Evolutionary conservation across 2,329 filamentous ascomycete species (phyloP), one percentile per base, ranked within the genome.

Genomic region (Colletotrichum sp.): DNA sequence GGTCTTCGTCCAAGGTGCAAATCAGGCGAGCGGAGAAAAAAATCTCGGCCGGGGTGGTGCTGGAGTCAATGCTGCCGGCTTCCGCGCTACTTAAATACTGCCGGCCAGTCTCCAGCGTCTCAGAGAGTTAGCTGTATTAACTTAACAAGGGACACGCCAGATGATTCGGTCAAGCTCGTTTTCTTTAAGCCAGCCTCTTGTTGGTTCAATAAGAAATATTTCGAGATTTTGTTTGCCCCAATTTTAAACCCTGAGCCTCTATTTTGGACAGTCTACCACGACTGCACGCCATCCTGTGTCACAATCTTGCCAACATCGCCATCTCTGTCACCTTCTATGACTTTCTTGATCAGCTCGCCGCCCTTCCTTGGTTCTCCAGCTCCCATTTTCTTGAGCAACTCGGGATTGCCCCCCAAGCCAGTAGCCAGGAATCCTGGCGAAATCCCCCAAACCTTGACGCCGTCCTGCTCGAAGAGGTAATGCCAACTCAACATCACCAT

Each of bases 391-490:
- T 80, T 83, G 70, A 84, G 39, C 60, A 83, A 74, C 64, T 81
- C 80, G 1, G 39, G 64, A 16, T 69, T 69, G 6, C 82, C 85
- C 3, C 84, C 86, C 1, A 91, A 77, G 1, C 84, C 84, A 0
- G 89, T 91, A 0, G 86, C 88, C 59, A 90, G 78, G 63, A 86
- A 85, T 0, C 89, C 90, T 0, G 89, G 89, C 7, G 83, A 86
- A n/a, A 90, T 80, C 34, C 80, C 79, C 82, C 84, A 90, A 0
- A 88, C 86, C 79, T 88, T 89, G 7, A 91, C 87, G 0, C 88
- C 88, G 57, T 91, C 89, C 3, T 85, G 83, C 61, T 81, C 83
- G 28, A 89, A 80, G 0, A 82, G 73, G 9, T 84, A 80, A 13
- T 80, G 74, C 85, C 87, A 89, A 73, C 88, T 85, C 7, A 84